These are phyloP conservation scores for Aspergillus aculeatinus DNA, from an alignment of 2,329 filamentous ascomycete species.

Conservation along the genomic window DNA sequence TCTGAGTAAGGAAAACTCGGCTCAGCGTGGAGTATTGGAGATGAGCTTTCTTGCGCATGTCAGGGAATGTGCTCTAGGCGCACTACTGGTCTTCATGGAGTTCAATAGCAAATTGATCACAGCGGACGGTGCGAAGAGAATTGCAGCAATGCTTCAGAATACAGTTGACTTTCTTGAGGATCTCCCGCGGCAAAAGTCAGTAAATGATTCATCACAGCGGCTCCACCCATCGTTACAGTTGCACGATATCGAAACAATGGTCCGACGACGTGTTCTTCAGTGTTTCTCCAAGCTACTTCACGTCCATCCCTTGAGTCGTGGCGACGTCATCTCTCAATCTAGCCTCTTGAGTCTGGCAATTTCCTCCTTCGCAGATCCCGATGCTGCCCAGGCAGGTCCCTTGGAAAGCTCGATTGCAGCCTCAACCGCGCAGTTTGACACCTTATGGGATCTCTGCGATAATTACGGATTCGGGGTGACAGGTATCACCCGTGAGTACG, in stretches of 20 bases:
- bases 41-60: conserved; percentile 93
- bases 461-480: conserved; percentile 94
- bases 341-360: conserved; percentile 88
- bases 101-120: conserved; percentile 91
- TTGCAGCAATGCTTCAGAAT: conserved; percentile 92
- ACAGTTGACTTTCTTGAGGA: conserved; percentile 86
- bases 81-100: conserved; percentile 86
- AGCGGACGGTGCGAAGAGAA: conserved; percentile 87
- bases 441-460: conserved; percentile 90
- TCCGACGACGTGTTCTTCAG: conserved; percentile 86
- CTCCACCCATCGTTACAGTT: conserved; percentile 83
- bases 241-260: conserved; percentile 88
- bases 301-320: conserved; percentile 78
- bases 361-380: conserved; percentile 88
- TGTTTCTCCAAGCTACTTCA: conserved; percentile 92
- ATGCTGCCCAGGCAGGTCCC: conserved; percentile 67
- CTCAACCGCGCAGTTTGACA: conserved; percentile 85
- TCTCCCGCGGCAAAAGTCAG: conserved; percentile 77
- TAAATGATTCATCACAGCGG: conserved; percentile 81
- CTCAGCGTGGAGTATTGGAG: conserved; percentile 79
- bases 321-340: conserved; percentile 83
- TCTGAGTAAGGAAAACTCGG: conserved; percentile 85
- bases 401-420: conserved; percentile 89
- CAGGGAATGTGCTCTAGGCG: conserved; percentile 87
- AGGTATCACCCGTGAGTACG: conserved; percentile 75